Conservation (phyloP, 1,284 basidiomycete species). For the Marasmius sp. region DNA sequence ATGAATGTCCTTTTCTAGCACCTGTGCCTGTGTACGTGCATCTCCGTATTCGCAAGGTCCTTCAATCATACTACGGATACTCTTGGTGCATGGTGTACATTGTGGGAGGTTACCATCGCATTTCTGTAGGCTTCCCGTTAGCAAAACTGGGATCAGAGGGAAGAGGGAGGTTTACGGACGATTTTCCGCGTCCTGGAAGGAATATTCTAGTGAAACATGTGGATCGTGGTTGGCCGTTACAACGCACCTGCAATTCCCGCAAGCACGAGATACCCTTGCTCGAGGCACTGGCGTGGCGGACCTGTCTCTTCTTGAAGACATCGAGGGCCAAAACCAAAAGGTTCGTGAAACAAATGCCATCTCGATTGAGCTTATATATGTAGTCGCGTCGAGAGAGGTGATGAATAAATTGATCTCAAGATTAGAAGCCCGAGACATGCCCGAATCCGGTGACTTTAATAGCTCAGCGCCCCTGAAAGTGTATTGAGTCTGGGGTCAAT, state of each 20-base stretch:
- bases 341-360: too few species aligned
- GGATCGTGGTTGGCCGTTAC: background rate
- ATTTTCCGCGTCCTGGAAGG: slow-evolving; percentile 2
- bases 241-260: background rate
- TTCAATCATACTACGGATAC: background rate
- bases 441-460: too few species aligned
- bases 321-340: too few species aligned
- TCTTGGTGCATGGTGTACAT: slow-evolving; percentile 6
- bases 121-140: background rate
- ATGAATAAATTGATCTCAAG: too few species aligned
- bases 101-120: slow-evolving; percentile 5
- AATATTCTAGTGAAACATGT: background rate
- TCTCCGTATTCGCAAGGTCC: slow-evolving; percentile 4
- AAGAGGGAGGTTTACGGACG: background rate
- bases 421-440: too few species aligned
- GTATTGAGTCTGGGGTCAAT: too few species aligned
- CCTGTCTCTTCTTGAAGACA: too few species aligned
- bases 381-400: too few species aligned
- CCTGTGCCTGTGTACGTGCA: slow-evolving; percentile 2
- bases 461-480: too few species aligned
- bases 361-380: too few species aligned
- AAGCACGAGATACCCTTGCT: background rate
- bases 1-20: slow-evolving; percentile 4
- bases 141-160: background rate
- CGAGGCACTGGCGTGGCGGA: too few species aligned